Evolutionary conservation across 2,329 filamentous ascomycete genomes (phyloP).

Genomic region (Gremmenia infestans): DNA sequence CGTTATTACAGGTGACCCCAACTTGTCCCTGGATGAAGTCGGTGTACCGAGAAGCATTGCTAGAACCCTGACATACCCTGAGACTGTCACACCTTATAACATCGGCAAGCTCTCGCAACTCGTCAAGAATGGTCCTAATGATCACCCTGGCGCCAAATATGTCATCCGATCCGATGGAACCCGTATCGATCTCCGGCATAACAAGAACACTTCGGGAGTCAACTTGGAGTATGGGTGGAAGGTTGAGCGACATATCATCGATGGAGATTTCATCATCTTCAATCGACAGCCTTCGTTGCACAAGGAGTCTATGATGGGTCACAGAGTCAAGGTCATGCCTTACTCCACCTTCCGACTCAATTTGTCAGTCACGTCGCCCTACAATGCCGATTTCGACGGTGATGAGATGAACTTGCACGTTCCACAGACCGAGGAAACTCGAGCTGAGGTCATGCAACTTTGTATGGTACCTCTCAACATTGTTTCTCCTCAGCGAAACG

Average conservation of each 20-base stretch:
- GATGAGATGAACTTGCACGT: slow-evolving; percentile 99
- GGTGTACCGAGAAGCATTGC: slow-evolving; percentile 92
- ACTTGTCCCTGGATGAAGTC: slow-evolving; percentile 87
- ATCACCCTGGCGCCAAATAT: slow-evolving; percentile 85
- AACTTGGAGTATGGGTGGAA: slow-evolving; percentile 66
- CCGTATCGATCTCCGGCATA: slow-evolving; percentile 89
- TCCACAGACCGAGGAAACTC: slow-evolving; percentile 93
- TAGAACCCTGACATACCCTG: slow-evolving; percentile 92
- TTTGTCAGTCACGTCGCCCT: slow-evolving; percentile 95
- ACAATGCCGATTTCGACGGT: slow-evolving; percentile 98
- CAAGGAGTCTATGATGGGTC: slow-evolving; percentile 97
- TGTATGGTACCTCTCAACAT: slow-evolving; percentile 99
- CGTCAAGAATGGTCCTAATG: slow-evolving; percentile 67
- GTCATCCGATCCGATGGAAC: slow-evolving; percentile 65
- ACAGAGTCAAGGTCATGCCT: slow-evolving; percentile 86
- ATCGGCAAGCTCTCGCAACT: slow-evolving; percentile 73
- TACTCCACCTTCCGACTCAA: slow-evolving; percentile 96
- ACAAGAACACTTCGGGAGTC: slow-evolving; percentile 71
- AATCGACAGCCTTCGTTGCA: slow-evolving; percentile 96
- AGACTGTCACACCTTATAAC: slow-evolving; percentile 80
- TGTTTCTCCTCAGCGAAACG: slow-evolving; percentile 94
- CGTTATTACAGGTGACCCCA: slow-evolving; percentile 96
- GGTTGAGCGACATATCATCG: slow-evolving; percentile 90
- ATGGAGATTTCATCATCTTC: slow-evolving; percentile 94
- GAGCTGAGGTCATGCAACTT: slow-evolving; percentile 95